Conservation (phyloP, 768 basidiomycete species). For the Lentinula boryana region DNA sequence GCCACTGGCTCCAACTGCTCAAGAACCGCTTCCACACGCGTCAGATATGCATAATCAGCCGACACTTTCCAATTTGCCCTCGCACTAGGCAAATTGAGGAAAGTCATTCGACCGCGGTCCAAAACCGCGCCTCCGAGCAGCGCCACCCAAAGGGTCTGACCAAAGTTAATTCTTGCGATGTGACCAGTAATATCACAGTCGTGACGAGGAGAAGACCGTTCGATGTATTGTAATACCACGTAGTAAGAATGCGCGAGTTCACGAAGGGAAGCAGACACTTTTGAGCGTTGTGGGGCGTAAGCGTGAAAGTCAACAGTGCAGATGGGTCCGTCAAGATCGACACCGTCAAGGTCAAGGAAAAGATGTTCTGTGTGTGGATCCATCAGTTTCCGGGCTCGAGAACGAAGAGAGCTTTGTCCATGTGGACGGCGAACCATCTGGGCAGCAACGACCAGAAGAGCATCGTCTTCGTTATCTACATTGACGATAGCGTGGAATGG, state of each 20-base stretch:
- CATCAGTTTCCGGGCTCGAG: conserved; percentile 1
- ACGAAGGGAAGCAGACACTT: conserved; percentile 18
- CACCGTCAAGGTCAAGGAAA: conserved; percentile 12
- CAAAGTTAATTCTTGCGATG: conserved; percentile 14
- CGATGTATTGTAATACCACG: conserved; percentile 17
- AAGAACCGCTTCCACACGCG: conserved; percentile 15
- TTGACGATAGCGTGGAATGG: conserved; percentile 11
- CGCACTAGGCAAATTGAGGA: conserved; percentile 19
- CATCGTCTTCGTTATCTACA: conserved; percentile 13
- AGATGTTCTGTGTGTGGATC: conserved; percentile 8
- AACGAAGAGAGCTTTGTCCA: conserved; percentile 15
- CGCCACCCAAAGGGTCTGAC: conserved; percentile 20
- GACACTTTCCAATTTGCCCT: conserved; percentile 13
- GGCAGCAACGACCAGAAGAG: conserved; percentile 14
- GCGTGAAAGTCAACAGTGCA: conserved; percentile 24
- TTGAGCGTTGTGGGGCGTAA: conserved; percentile 15
- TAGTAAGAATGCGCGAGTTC: conserved; percentile 19
- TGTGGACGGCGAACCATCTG: conserved; percentile 21
- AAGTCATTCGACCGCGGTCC: conserved; percentile 19
- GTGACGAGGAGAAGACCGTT: conserved; percentile 4
- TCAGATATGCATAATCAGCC: conserved; percentile 16
- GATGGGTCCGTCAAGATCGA: conserved; percentile 13
- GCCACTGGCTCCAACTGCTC: conserved; percentile 13
- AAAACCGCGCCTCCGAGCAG: conserved; percentile 18
- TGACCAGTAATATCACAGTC: background rate